These are phyloP conservation scores for Exophiala sideris DNA, from an alignment of 2,329 filamentous ascomycete species.

Conservation along the genomic window DNA sequence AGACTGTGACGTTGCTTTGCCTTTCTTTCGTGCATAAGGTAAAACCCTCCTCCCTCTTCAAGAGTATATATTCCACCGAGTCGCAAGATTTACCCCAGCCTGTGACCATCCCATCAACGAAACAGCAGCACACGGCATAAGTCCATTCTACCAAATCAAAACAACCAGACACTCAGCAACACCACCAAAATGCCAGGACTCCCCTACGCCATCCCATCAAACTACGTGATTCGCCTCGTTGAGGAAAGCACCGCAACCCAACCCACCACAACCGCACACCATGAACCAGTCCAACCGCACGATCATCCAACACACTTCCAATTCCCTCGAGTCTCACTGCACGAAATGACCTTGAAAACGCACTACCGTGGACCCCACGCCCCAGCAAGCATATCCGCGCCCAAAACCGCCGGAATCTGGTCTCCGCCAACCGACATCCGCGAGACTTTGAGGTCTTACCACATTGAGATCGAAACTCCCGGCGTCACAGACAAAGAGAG, in stretches of 20 bases:
- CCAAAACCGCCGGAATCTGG: slow-evolving; percentile 7
- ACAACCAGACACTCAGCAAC: not conserved
- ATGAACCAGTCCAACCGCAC: slow-evolving; percentile 20
- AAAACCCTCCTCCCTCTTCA: too few species aligned
- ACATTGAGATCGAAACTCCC: slow-evolving; percentile 23
- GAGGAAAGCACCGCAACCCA: slow-evolving; percentile 8
- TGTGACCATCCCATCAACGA: not conserved
- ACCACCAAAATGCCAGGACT: slow-evolving; percentile 12
- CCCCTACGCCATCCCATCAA: slow-evolving; percentile 20
- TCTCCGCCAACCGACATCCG: slow-evolving; percentile 21
- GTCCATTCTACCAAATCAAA: not conserved
- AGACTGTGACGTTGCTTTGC: too few species aligned
- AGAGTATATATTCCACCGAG: too few species aligned
- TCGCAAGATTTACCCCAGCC: not conserved
- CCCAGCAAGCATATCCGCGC: slow-evolving; percentile 13
- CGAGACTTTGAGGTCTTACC: slow-evolving; percentile 19
- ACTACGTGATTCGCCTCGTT: slow-evolving; percentile 23
- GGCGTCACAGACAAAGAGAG: slow-evolving; percentile 20
- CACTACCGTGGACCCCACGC: slow-evolving; percentile 22
- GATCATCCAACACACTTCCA: slow-evolving; percentile 21
- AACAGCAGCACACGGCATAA: not conserved
- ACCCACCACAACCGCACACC: not conserved
- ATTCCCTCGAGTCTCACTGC: slow-evolving; percentile 21
- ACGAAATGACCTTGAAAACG: slow-evolving; percentile 17
- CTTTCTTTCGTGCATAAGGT: too few species aligned